Evolutionary conservation across 2,329 filamentous ascomycete species (phyloP), one percentile per base, ranked within the genome.

Genomic region (Aphanoascus verrucosus): DNA sequence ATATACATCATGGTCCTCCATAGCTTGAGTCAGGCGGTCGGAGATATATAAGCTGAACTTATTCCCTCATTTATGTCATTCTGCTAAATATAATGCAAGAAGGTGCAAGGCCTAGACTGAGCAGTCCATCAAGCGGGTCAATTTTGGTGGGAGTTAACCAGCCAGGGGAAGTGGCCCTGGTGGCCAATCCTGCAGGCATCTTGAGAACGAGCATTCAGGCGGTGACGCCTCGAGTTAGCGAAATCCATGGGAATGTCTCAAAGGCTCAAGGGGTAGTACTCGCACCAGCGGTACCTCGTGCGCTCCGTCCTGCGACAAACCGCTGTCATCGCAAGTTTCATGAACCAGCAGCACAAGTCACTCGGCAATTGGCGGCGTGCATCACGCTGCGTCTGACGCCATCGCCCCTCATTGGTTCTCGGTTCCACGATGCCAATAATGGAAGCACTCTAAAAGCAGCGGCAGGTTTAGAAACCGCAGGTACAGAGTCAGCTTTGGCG

Each of bases 351-450:
- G 5, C 9, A n/a, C 15, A 45, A 46, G 42, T 52, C 42, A 31
- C 35, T 46, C 50, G 42, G 42, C 50, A 40, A 46, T 12, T 40
- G 50, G 42, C 50, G 50, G 50, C 43, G 8, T 35, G 32, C 38
- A 49, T 20, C 15, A 19, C 40, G 38, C 40, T 50, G 48, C 48
- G 35, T 44, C 49, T 52, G 32, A 38, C 50, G 50, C 50, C 50
- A 41, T 52, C 42, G 19, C 50, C 42, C 41, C 34, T 14, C 41
- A 32, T 41, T 31, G 40, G 49, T 7, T 42, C 49, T 51, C 40
- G 38, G 49, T 51, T 51, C 49, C 49, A 51, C 49, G 40, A 28
- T 44, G 43, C 40, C 40, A 42, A 51, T 44, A 3, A 34, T 28
- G 17, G 17, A 3, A 6, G 17, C 15, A 19, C 6, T 35, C 23